Conservation (phyloP, 495 filamentous ascomycete species). For the Hypoxylon subgilvum region DNA sequence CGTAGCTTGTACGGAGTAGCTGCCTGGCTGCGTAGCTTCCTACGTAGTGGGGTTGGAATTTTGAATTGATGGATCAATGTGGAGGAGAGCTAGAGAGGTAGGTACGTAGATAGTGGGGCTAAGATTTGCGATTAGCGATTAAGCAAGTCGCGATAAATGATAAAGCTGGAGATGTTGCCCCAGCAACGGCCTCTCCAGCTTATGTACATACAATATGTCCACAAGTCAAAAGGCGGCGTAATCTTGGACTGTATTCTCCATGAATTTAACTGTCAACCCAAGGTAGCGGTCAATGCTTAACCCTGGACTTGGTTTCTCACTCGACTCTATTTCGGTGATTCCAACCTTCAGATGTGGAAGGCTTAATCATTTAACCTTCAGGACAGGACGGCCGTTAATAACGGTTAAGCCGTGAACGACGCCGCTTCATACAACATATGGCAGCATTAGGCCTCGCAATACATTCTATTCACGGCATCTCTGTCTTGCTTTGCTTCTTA, state of each 20-base stretch:
- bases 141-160: no score
- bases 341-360: slow-evolving; percentile 19
- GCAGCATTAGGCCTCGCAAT: slow-evolving; percentile 8
- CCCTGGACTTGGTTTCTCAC: slow-evolving; percentile 4
- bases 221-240: slow-evolving; percentile 20
- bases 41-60: no score
- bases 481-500: slow-evolving; percentile 5
- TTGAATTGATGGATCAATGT: no score
- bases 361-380: slow-evolving; percentile 14
- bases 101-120: no score
- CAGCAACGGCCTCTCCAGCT: slow-evolving; percentile 19
- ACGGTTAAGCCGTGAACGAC: slow-evolving; percentile 15
- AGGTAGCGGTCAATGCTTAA: slow-evolving; percentile 12
- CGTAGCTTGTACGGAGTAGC: no score
- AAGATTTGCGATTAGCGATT: no score
- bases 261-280: slow-evolving; percentile 5
- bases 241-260: slow-evolving; percentile 30
- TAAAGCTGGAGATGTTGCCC: slow-evolving; percentile 16
- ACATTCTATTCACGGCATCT: slow-evolving; percentile 8
- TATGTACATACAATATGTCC: no score
- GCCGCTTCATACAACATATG: slow-evolving; percentile 17
- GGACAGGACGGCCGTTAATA: slow-evolving; percentile 8
- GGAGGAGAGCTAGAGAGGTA: no score
- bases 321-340: not conserved
- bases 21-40: no score